Evolutionary conservation across 116 monocot species (phyloP).

Genomic region (Dioscorea cayenensis): DNA sequence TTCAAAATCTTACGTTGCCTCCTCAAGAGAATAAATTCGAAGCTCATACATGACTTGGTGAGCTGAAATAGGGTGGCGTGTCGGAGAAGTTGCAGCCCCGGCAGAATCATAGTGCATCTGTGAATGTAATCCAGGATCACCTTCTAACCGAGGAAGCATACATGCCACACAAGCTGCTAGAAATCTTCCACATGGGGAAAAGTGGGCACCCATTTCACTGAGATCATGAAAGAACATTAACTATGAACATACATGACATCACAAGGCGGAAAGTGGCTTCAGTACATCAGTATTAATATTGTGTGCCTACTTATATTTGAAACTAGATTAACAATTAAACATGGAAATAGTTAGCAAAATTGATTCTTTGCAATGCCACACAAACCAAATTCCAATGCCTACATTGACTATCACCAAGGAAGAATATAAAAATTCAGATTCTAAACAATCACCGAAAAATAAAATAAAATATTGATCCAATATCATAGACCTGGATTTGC

Average conservation of each 20-base stretch:
- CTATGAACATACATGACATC: neutral
- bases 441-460: too few relatives aligned
- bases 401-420: too few relatives aligned
- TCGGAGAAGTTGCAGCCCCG: slow-evolving; percentile 77
- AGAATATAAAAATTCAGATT: too few relatives aligned
- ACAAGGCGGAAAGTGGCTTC: too few relatives aligned
- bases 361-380: too few relatives aligned
- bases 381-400: too few relatives aligned
- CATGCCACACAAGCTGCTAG: slow-evolving; percentile 98
- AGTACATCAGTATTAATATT: too few relatives aligned
- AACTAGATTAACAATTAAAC: too few relatives aligned
- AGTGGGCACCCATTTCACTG: slow-evolving; percentile 99
- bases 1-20: slow-evolving; percentile 56
- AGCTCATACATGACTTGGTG: slow-evolving; percentile 93
- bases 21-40: slow-evolving; percentile 94
- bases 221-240: slow-evolving; percentile 12
- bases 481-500: too few relatives aligned
- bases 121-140: slow-evolving; percentile 60
- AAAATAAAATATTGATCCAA: too few relatives aligned
- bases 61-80: slow-evolving; percentile 83
- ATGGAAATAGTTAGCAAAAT: too few relatives aligned
- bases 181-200: slow-evolving; percentile 95
- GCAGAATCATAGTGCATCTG: slow-evolving; percentile 53
- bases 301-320: too few relatives aligned
- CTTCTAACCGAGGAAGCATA: slow-evolving; percentile 75